Conservation (phyloP, 495 filamentous ascomycete species). For the Collariella sp. region DNA sequence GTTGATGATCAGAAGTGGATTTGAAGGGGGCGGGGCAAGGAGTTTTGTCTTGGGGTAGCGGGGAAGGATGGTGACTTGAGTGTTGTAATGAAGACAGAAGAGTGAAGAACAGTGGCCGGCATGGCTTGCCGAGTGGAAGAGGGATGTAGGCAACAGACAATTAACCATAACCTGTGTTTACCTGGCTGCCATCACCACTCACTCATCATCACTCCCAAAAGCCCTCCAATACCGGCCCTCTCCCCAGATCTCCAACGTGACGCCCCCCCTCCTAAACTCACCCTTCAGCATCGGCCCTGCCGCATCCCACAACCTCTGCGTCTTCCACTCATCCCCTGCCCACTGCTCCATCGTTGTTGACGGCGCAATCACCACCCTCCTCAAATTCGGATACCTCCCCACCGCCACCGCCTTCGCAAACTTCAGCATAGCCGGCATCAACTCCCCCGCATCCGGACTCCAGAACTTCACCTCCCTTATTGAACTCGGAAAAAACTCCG, state of each 20-base stretch:
- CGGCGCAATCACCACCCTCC: constrained; percentile 6
- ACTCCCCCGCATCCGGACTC: neutral
- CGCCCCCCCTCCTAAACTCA: constrained; percentile 2
- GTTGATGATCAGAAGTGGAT: constrained; percentile 37
- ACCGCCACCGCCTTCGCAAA: constrained; percentile 2
- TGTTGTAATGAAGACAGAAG: no score
- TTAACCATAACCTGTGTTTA: no score
- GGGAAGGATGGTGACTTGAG: no score
- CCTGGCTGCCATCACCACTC: no score
- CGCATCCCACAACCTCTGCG: neutral
- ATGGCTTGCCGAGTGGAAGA: no score
- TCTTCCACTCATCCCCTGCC: neutral
- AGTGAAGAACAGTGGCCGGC: no score
- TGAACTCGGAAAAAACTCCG: neutral
- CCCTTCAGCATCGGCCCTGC: neutral
- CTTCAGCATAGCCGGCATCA: constrained; percentile 1
- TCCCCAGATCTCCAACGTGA: constrained; percentile 5
- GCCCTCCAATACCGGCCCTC: neutral
- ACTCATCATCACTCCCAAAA: no score
- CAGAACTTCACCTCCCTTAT: constrained; percentile 12
- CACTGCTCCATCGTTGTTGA: neutral
- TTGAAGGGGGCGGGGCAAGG: no score
- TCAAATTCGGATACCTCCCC: constrained; percentile 5
- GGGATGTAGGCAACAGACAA: no score
- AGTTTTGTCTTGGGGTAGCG: no score